phyloP scores from a whole-genome alignment of 2,329 filamentous ascomycete genomes.

The Pyricularia sp. region DNA sequence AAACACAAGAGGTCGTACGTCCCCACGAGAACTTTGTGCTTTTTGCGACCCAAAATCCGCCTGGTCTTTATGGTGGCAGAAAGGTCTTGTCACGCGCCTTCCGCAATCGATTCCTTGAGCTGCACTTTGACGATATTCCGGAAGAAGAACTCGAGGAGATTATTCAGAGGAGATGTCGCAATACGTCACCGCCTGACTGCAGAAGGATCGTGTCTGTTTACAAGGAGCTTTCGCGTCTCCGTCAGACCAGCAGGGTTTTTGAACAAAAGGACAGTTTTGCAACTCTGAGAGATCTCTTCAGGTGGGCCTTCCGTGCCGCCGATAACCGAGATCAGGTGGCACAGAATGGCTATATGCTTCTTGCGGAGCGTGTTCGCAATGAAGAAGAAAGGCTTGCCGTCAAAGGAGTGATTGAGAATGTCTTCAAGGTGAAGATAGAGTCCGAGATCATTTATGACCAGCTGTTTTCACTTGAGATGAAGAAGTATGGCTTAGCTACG shows the following conservation, averaged over 20 bases:
- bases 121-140: conserved; percentile 97
- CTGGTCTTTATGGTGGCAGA: conserved; percentile 87
- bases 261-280: conserved; percentile 98
- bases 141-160: conserved; percentile 91
- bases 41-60: conserved; percentile 95
- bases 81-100: conserved; percentile 93
- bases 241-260: conserved; percentile 85
- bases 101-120: conserved; percentile 89
- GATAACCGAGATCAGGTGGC: conserved; percentile 85
- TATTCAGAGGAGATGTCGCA: conserved; percentile 76
- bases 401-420: conserved; percentile 77
- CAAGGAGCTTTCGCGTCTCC: conserved; percentile 77
- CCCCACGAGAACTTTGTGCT: conserved; percentile 96
- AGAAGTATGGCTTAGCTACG: conserved; percentile 31
- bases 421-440: conserved; percentile 81
- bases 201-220: conserved; percentile 88
- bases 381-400: conserved; percentile 77
- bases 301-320: conserved; percentile 82
- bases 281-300: conserved; percentile 87
- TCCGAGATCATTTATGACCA: conserved; percentile 62
- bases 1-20: conserved; percentile 88
- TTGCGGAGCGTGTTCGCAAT: conserved; percentile 91
- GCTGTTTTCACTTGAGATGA: conserved; percentile 45
- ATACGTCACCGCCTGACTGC: conserved; percentile 83
- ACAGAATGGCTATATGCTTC: conserved; percentile 88